Evolutionary conservation across 202 grass and related monocot genomes (phyloP).

Genomic region (Dendrocalamus latiflorus): DNA sequence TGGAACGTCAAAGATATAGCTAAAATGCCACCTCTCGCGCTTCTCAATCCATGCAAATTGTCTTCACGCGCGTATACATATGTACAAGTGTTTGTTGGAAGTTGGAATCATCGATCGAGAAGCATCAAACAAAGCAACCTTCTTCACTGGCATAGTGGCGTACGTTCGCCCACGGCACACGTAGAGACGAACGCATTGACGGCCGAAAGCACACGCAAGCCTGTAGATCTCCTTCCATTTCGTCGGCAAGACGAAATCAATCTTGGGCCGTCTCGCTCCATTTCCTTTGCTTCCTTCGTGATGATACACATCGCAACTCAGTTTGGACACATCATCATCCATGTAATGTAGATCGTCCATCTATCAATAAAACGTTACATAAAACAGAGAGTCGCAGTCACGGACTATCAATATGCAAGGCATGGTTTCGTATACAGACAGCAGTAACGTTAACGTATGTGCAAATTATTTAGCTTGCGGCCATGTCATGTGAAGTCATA

Average conservation of each 20-base stretch:
- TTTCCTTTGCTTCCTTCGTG: background rate
- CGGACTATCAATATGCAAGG: background rate
- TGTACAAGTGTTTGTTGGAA: background rate
- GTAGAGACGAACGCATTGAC: too few species aligned
- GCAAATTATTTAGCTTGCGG: background rate
- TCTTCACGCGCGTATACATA: too few species aligned
- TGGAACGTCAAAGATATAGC: too few species aligned
- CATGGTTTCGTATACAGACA: background rate
- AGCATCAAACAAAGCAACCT: background rate
- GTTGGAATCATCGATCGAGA: background rate
- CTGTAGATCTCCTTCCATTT: too few species aligned
- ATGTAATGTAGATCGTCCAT: too few species aligned
- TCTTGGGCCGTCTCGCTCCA: too few species aligned
- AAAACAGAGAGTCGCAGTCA: background rate
- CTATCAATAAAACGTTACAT: background rate
- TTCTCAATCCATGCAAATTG: too few species aligned
- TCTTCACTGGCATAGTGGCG: background rate
- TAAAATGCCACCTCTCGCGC: too few species aligned
- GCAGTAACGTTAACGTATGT: background rate
- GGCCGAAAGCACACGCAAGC: too few species aligned
- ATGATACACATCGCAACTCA: background rate
- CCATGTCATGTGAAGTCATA: background rate
- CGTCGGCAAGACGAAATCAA: too few species aligned
- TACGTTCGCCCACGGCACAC: too few species aligned
- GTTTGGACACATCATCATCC: background rate